phyloP scores from a whole-genome alignment of 495 filamentous ascomycete genomes.

The Podospora anserina region DNA sequence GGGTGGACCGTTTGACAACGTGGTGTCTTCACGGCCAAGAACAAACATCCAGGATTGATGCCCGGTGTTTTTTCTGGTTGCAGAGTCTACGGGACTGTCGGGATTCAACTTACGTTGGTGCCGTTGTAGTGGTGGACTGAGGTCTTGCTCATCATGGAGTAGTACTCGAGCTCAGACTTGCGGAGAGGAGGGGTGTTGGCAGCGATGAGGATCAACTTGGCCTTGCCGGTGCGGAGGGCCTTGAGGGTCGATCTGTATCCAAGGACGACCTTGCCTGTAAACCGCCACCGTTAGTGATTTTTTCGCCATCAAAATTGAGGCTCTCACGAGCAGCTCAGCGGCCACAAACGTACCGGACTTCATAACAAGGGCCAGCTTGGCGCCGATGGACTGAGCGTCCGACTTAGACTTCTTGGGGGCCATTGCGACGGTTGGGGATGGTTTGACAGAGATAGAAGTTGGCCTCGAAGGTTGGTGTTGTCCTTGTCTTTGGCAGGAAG shows the following conservation, averaged over 20 bases:
- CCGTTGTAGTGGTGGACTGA: conserved; percentile 94
- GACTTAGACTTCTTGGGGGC: conserved; percentile 95
- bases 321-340: background rate
- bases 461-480: conserved; percentile 14
- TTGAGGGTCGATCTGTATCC: conserved; percentile 98
- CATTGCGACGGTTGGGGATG: conserved; percentile 51
- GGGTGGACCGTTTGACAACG: conserved; percentile 49
- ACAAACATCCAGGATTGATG: conserved; percentile 16
- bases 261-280: conserved; percentile 66
- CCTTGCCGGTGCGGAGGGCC: conserved; percentile 82
- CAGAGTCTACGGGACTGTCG: conserved; percentile 20
- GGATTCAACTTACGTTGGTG: conserved; percentile 79
- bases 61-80: conserved; percentile 39
- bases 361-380: conserved; percentile 45
- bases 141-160: conserved; percentile 90
- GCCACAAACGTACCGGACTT: background rate
- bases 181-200: conserved; percentile 94
- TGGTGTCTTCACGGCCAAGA: conserved; percentile 12
- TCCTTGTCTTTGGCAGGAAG: conserved; percentile 26
- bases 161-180: conserved; percentile 90
- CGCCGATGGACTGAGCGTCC: conserved; percentile 85
- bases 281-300: conserved; percentile 12
- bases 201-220: conserved; percentile 62
- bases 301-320: background rate
- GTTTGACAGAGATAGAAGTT: conserved; percentile 10